These are phyloP conservation scores for Chlorella sp. DNA, from an alignment of 139 green algal genomes.

Conservation along the genomic window DNA sequence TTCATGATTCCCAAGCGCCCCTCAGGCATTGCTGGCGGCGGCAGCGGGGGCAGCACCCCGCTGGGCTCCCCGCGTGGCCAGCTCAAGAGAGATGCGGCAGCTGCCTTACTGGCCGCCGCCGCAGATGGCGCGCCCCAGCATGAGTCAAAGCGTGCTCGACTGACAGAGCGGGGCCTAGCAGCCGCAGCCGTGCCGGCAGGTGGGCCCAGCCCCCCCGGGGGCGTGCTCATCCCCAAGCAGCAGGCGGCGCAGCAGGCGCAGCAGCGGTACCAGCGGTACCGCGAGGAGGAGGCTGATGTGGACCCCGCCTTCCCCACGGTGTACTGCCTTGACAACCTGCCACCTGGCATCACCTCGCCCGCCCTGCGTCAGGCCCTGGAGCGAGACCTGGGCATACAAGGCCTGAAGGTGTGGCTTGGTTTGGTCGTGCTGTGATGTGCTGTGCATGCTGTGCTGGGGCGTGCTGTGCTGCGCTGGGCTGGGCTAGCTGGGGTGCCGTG, in stretches of 20 bases:
- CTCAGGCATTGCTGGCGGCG: neutral
- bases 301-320: neutral
- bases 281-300: neutral
- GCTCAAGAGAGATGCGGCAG: neutral
- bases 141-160: neutral
- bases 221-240: neutral
- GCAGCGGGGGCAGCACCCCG: neutral
- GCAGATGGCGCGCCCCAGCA: neutral
- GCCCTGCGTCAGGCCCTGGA: neutral
- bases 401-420: neutral
- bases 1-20: neutral
- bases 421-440: neutral
- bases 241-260: neutral
- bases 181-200: neutral
- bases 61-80: neutral
- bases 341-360: neutral
- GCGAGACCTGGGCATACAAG: neutral
- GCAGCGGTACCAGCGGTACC: neutral
- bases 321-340: slow-evolving; percentile 28
- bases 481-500: too few relatives aligned
- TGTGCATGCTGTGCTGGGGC: too few relatives aligned
- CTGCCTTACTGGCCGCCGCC: neutral
- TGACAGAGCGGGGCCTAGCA: neutral
- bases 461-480: too few relatives aligned
- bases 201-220: neutral